Percentiles rank a stretch among this genome's conserved stretches.
These are phyloP conservation scores for Penicillium sp. DNA, from an alignment of 2,329 filamentous ascomycete genomes.

Conservation along the genomic window DNA sequence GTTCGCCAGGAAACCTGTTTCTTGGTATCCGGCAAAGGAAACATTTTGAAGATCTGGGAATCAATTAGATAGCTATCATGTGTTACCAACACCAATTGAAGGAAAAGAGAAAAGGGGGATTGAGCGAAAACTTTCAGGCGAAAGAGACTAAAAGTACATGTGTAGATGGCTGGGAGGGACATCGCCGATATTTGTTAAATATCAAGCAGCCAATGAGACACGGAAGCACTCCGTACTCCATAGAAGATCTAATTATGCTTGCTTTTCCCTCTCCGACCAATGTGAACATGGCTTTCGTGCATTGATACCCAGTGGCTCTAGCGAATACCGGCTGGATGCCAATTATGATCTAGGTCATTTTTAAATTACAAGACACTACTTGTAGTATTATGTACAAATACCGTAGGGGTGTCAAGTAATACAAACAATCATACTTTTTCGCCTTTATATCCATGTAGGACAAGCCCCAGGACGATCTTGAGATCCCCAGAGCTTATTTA, in stretches of 20 bases:
- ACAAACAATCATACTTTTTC: neutral
- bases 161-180: neutral
- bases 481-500: neutral
- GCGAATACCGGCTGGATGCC: neutral
- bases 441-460: neutral
- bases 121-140: neutral
- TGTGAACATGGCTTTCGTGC: neutral
- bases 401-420: neutral
- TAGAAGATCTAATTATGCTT: neutral
- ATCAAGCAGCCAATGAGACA: neutral
- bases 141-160: neutral
- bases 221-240: neutral
- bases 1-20: neutral
- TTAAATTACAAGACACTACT: neutral
- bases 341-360: neutral
- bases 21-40: neutral
- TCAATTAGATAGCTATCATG: neutral
- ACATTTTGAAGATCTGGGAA: neutral
- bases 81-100: neutral
- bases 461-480: neutral
- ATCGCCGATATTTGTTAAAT: neutral
- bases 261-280: slow-evolving; percentile 1
- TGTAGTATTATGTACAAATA: neutral
- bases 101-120: neutral
- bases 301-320: neutral